Conservation (phyloP, 1,284 basidiomycete genomes). For the Ceratobasidium sp. region DNA sequence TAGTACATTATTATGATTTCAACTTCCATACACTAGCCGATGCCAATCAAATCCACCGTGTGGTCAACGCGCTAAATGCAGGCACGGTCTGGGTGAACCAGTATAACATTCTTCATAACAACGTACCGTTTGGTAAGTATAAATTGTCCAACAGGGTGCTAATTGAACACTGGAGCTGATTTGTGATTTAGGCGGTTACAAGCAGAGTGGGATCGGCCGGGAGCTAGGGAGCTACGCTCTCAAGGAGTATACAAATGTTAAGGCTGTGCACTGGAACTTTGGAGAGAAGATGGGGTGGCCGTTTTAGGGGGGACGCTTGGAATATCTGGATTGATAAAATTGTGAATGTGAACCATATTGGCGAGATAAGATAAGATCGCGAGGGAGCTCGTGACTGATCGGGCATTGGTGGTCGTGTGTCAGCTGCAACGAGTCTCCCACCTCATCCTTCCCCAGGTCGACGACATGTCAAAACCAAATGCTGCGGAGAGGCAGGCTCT, state of each 20-base stretch:
- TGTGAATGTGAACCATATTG: neutral
- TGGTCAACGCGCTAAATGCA: constrained; percentile 48
- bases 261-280: constrained; percentile 89
- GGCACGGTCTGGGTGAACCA: constrained; percentile 84
- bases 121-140: constrained; percentile 75
- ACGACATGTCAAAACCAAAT: constrained; percentile 10
- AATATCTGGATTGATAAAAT: neutral
- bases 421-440: constrained; percentile 3
- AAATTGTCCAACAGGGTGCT: neutral
- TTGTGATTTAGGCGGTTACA: constrained; percentile 79
- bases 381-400: neutral
- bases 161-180: neutral
- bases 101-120: constrained; percentile 83
- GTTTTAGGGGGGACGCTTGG: constrained; percentile 59
- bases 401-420: constrained; percentile 3
- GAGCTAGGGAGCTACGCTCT: constrained; percentile 92
- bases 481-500: constrained; percentile 32
- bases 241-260: constrained; percentile 86
- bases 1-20: neutral
- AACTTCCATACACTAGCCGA: constrained; percentile 56
- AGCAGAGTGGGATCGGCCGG: constrained; percentile 81
- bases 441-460: neutral
- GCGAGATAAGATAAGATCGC: constrained; percentile 17
- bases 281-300: constrained; percentile 81
- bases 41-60: constrained; percentile 46